phyloP scores from a whole-genome alignment of 345 rosid genomes.

The Murraya koenigii region DNA sequence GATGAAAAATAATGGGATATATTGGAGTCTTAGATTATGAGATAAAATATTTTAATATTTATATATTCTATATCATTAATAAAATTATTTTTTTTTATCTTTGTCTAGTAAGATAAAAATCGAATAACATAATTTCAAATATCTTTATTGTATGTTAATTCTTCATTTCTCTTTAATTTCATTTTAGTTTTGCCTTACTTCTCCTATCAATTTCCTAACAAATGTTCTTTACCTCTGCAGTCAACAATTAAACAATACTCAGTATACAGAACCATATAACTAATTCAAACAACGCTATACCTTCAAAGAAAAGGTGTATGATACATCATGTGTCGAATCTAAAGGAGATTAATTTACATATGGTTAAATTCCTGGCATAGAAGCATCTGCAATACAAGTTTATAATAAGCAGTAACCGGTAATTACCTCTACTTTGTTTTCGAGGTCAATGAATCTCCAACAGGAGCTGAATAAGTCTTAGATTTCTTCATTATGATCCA shows the following conservation, averaged over 20 bases:
- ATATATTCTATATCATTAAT: too few species aligned
- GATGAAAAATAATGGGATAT: too few species aligned
- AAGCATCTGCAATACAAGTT: conserved; percentile 12
- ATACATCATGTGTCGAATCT: conserved; percentile 30
- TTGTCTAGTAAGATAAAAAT: too few species aligned
- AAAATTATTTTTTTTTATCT: too few species aligned
- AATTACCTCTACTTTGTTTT: conserved; percentile 16
- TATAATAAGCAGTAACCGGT: conserved; percentile 15
- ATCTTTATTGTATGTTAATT: too few species aligned
- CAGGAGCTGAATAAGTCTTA: conserved; percentile 1
- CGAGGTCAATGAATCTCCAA: background rate
- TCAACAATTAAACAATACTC: background rate
- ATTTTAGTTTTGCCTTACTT: too few species aligned
- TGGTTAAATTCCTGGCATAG: background rate
- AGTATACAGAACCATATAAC: background rate
- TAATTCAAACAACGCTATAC: conserved; percentile 16
- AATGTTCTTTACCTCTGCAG: too few species aligned
- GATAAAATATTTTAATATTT: too few species aligned
- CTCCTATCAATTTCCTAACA: too few species aligned
- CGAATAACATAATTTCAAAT: too few species aligned
- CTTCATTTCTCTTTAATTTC: too few species aligned
- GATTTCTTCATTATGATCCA: conserved; percentile 52
- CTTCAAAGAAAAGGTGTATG: conserved; percentile 13
- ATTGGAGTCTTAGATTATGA: too few species aligned
- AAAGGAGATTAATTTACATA: conserved; percentile 26